Evolutionary conservation across 192 early-diverging fungal species (phyloP).

Genomic region (Coemansia sp.): DNA sequence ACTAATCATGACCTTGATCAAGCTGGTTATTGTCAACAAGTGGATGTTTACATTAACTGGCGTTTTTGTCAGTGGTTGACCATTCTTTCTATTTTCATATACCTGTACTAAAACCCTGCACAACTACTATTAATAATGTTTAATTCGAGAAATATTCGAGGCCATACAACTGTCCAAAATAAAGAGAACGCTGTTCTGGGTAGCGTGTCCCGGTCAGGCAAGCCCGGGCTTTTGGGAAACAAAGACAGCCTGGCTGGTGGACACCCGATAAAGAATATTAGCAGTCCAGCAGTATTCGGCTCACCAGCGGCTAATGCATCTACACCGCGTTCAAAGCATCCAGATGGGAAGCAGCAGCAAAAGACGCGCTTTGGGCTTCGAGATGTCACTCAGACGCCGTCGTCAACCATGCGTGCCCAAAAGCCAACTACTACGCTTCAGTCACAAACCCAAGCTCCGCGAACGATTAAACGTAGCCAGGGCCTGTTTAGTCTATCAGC

Average conservation of each 20-base stretch:
- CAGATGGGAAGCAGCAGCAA: slow-evolving; percentile 16
- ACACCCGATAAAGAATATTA: slow-evolving; percentile 2
- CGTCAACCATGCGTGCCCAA: neutral
- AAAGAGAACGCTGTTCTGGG: slow-evolving; percentile 38
- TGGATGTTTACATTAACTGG: neutral
- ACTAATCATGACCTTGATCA: neutral
- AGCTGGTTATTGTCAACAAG: neutral
- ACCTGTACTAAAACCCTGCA: neutral
- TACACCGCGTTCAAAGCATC: slow-evolving; percentile 28
- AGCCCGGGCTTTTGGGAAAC: slow-evolving; percentile 17
- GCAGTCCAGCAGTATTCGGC: slow-evolving; percentile 17
- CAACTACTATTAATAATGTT: slow-evolving; percentile 22
- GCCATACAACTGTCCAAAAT: slow-evolving; percentile 20
- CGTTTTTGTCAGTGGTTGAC: neutral
- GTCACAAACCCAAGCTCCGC: slow-evolving; percentile 14
- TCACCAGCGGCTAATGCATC: slow-evolving; percentile 17
- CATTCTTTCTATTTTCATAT: neutral
- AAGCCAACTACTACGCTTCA: slow-evolving; percentile 4
- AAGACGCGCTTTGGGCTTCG: slow-evolving; percentile 23
- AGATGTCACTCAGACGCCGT: slow-evolving; percentile 30
- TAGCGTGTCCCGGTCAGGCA: slow-evolving; percentile 27
- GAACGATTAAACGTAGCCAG: slow-evolving; percentile 24
- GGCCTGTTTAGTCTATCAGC: slow-evolving; percentile 27
- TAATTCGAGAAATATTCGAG: slow-evolving; percentile 23
- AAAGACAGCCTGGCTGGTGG: slow-evolving; percentile 10